Evolutionary conservation across 345 rosid genomes (phyloP).

Genomic region (Sapria himalayana): DNA sequence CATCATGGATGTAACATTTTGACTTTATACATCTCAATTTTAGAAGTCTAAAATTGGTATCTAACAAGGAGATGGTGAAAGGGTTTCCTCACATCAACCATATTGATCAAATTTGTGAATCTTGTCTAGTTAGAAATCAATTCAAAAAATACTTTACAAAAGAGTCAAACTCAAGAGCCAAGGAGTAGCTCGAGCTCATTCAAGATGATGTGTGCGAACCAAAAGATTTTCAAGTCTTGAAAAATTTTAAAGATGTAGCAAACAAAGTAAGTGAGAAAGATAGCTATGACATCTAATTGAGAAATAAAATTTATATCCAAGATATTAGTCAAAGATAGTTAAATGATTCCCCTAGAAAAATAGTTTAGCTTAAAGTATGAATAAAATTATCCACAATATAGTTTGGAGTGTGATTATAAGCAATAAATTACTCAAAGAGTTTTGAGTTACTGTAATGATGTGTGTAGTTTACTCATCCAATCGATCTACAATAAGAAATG

Average conservation of each 20-base stretch:
- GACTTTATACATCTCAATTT: slow-evolving; percentile 3
- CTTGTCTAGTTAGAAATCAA: not conserved
- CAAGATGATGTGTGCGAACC: not conserved
- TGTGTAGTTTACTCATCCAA: not conserved
- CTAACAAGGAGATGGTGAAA: not conserved
- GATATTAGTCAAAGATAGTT: not conserved
- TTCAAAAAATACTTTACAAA: not conserved
- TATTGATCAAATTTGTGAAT: slow-evolving; percentile 4
- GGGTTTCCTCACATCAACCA: not conserved
- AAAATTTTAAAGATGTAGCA: not conserved
- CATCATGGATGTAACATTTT: slow-evolving; percentile 1
- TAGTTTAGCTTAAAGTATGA: not conserved
- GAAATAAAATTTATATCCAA: not conserved
- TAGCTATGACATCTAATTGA: not conserved
- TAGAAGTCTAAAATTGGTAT: not conserved
- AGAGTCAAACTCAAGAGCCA: not conserved
- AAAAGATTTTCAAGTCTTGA: not conserved
- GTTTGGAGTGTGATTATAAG: slow-evolving; percentile 1
- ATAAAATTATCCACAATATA: not conserved
- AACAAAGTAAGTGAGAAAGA: not conserved
- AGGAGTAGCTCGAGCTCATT: not conserved
- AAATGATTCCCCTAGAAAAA: slow-evolving; percentile 6
- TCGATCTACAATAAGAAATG: not conserved
- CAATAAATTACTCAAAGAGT: not conserved
- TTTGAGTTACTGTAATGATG: slow-evolving; percentile 1